phyloP scores from a whole-genome alignment of 2,329 filamentous ascomycete species.

The Westerdykella ornata region DNA sequence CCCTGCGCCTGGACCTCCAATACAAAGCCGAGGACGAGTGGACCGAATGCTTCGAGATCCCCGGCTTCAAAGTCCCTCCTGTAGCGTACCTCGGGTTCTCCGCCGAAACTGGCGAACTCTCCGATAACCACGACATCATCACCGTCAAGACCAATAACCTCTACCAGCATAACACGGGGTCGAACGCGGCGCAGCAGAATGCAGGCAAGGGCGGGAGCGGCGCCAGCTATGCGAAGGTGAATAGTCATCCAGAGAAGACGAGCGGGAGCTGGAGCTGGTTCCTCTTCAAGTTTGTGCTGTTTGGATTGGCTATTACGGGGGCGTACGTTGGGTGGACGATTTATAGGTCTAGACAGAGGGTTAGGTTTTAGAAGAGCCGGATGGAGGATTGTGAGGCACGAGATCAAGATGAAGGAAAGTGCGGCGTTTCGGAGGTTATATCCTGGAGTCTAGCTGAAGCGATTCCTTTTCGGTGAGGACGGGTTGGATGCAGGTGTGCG shows the following conservation, averaged over 20 bases:
- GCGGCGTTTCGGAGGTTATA: neutral
- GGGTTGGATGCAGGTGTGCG: no score
- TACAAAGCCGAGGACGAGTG: conserved; percentile 89
- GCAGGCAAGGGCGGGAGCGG: conserved; percentile 23
- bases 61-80: conserved; percentile 65
- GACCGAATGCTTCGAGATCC: conserved; percentile 77
- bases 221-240: conserved; percentile 30
- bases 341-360: conserved; percentile 59
- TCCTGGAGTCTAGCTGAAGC: no score
- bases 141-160: conserved; percentile 80
- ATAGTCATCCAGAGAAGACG: conserved; percentile 42
- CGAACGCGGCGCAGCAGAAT: conserved; percentile 10
- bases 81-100: conserved; percentile 60
- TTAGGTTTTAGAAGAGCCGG: conserved; percentile 39
- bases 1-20: conserved; percentile 80
- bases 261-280: conserved; percentile 61
- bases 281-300: conserved; percentile 75
- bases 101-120: conserved; percentile 90
- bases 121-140: conserved; percentile 96
- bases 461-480: no score
- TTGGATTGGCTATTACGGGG: conserved; percentile 62
- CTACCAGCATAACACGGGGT: conserved; percentile 56
- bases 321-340: conserved; percentile 80
- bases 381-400: neutral
- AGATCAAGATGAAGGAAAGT: neutral